Base-by-base conservation (phyloP, 164 flowering plant genomes). In the Kalanchoe fedtschenkoi region DNA sequence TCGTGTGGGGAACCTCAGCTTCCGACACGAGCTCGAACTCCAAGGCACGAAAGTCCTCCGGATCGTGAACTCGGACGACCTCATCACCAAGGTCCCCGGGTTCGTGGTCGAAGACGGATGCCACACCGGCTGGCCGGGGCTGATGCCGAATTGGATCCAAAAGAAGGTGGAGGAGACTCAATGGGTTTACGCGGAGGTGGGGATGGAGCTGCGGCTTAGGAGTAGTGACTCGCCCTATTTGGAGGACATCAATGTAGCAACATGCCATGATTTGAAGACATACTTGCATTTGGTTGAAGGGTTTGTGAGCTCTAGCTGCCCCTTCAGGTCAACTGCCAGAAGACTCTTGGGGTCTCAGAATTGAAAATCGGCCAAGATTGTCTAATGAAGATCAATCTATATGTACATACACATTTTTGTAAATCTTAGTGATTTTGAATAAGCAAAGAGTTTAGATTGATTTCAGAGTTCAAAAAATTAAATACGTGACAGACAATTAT, bases 221-320 rank as follows among this genome's bases (percentile, higher is more conserved):
- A 83, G 91, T 11, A 87, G 75, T 46, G 79, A 71, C 78, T 92
- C 98, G 3, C 98, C 98, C 1, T 90, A 74, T 42, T 61, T 92
- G 62, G 86, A 81, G 59, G 65, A 92, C 39, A 96, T 97, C 0
- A 97, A 92, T 60, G 86, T 88, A 9, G 87, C 97, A 3, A 87
- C 93, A 21, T 89, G 98, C 66, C 98, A 92, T 76, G 98, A 92
- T 71, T 54, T 92, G 70, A 96, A 92, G 71, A 96, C 98, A 0
- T 92, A 92, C 62, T 62, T 92, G 17, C 98, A 92, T 60, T 64
- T 92, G 76, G 98, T 92, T 58, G 98, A 92, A 57, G 98, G 98
- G 30, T 92, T 77, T 58, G 15, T 78, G 75, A 81, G 89, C 5
- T 82, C 97, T 0, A 71, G 82, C 47, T 82, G 95, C 62, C 97